Base-by-base conservation (phyloP, 192 early-diverging fungal species). In the Entrophospora sp. region DNA sequence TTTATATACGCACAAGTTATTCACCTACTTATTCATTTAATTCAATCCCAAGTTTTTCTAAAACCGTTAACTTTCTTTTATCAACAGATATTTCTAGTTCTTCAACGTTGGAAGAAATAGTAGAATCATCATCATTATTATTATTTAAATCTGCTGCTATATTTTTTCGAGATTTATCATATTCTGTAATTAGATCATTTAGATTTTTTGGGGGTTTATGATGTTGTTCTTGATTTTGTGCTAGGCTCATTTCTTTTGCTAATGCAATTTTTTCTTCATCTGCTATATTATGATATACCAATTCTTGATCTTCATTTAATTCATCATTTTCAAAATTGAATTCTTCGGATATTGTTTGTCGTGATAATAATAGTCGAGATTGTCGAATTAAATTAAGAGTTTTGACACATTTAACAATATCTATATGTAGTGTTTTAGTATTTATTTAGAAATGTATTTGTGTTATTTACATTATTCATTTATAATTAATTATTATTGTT, bases 291-390 rank as follows among this genome's bases (percentile, higher is more conserved):
- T n/a, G n/a, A n/a, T n/a, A n/a, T n/a, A n/a, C n/a, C n/a, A n/a
- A n/a, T n/a, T n/a, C n/a, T n/a, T n/a, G n/a, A n/a, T n/a, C n/a
- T n/a, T n/a, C n/a, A n/a, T n/a, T n/a, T n/a, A n/a, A 25, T 14
- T 12, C 25, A 16, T 16, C 27, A 13, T 52, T 27, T 4, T 28
- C 14, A 28, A 30, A 52, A 52, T 20, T 1, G 9, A 27, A 14
- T 32, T 46, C 45, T 22, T 46, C 51, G 9, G 27, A 55, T 55
- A 27, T 55, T 25, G 18, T 9, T 36, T 58, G 20, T 22, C 40
- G 18, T 42, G 59, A 61, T 61, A 61, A 61, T 44, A 61, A 31
- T 20, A n/a, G 22, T 12, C 59, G 59, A 31, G 38, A 9, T 61
- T 61, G 37, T 3, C 38, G 59, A 40, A 61, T 18, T 5, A 61